Evolutionary conservation across 2,329 filamentous ascomycete species (phyloP), one percentile per base, ranked within the genome.

Genomic region (Colletotrichum ledebouriae): DNA sequence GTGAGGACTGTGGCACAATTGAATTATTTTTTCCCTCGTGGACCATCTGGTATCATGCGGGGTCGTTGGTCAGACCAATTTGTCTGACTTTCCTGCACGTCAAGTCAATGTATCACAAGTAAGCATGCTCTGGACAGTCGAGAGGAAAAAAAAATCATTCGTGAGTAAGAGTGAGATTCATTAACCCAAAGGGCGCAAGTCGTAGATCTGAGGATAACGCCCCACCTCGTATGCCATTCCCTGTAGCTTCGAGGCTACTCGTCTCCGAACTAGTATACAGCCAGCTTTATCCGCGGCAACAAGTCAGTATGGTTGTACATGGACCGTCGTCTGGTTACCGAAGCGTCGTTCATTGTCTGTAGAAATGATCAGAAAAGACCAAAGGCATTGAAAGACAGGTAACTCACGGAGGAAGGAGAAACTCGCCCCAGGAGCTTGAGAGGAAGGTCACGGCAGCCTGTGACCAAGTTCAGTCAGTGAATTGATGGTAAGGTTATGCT

Each of bases 401-500:
- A 7, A 77, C 85, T 80, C 80, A 89, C 86, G 88, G 87, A 78
- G 90, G 90, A 72, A 92, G 84, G 67, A 92, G 84, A 74, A 87
- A 82, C 76, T 92, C 90, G 78, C 87, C 87, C 83, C 88, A 90
- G 62, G 87, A 86, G 81, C 89, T 92, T 66, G 88, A 84, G 72
- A 92, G 84, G 78, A 92, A 89, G 42, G 89, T 85, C 61, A 92
- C 85, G 49, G 89, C 89, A 72, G 82, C 86, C 89, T 92, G 66
- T 67, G 20, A 2, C 39, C 29, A 4, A 46, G 46, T 58, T 73
- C 52, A 72, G 67, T 42, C 55, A 37, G 55, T 55, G 49, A 11
- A 46, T 9, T 29, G 10, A 42, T 39, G 11, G 44, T 9, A 42
- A 10, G 15, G 44, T 11, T 9, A 6, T 17, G 7, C 33, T 52